Conservation (phyloP, 129 eudicot species). For the Centaurea solstitialis region DNA sequence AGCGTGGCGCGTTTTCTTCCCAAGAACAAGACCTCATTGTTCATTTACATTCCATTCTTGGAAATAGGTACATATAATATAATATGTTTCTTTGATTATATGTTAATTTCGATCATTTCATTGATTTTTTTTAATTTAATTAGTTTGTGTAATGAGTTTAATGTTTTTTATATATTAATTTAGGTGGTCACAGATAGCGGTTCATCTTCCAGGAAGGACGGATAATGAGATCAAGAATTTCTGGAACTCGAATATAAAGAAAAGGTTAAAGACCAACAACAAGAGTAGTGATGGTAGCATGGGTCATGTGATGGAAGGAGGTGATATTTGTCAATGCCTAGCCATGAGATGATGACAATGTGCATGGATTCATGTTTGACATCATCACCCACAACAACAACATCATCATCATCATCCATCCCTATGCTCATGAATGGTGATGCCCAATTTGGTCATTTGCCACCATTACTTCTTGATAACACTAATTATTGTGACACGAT, state of each 20-base stretch:
- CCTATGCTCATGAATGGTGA: conserved; percentile 3
- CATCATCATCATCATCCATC: conserved; percentile 39
- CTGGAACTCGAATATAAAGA: conserved; percentile 71
- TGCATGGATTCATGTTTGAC: conserved; percentile 60
- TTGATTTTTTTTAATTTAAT: neutral
- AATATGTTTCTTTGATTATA: neutral
- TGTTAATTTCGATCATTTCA: neutral
- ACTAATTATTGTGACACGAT: conserved; percentile 19
- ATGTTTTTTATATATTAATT: neutral
- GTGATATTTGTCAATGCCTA: conserved; percentile 41
- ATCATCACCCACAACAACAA: conserved; percentile 10
- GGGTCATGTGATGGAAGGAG: neutral
- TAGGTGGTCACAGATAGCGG: conserved; percentile 45
- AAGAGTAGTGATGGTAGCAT: conserved; percentile 13
- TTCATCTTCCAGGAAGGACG: conserved; percentile 40
- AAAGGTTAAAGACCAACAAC: conserved; percentile 53
- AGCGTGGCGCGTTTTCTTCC: conserved; percentile 34
- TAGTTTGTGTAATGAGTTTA: neutral
- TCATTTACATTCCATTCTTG: conserved; percentile 38
- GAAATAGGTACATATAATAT: conserved; percentile 38
- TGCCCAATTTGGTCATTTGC: conserved; percentile 52
- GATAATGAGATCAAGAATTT: conserved; percentile 42
- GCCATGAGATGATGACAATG: conserved; percentile 40
- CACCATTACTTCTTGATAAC: conserved; percentile 29
- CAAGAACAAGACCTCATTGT: conserved; percentile 56